Evolutionary conservation across 805 yeast species (phyloP).

Genomic region (Priceomyces fermenticarens): DNA sequence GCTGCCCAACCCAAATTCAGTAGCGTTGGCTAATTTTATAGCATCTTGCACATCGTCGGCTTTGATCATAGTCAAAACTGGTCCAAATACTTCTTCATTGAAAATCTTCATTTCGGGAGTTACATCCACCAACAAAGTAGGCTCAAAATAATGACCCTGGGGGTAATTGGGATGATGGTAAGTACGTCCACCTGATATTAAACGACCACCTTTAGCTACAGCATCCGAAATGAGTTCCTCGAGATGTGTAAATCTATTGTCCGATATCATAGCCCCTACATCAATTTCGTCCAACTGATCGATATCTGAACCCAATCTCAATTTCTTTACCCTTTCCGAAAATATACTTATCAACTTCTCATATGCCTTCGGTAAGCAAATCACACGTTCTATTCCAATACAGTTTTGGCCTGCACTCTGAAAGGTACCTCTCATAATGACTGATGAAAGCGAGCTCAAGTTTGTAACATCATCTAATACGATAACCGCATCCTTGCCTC

Average conservation of each 20-base stretch:
- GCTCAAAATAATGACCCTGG: conserved; percentile 89
- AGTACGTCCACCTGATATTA: conserved; percentile 78
- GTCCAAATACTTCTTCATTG: conserved; percentile 91
- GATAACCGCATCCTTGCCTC: conserved; percentile 92
- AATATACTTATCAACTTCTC: conserved; percentile 58
- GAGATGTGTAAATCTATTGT: conserved; percentile 64
- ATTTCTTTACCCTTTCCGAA: conserved; percentile 50
- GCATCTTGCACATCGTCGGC: conserved; percentile 70
- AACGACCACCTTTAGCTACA: conserved; percentile 73
- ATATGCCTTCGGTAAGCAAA: conserved; percentile 72
- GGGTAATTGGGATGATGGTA: conserved; percentile 89
- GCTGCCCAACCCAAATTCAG: conserved; percentile 88
- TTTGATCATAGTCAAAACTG: conserved; percentile 75
- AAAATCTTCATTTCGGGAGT: conserved; percentile 74
- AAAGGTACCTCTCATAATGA: conserved; percentile 90
- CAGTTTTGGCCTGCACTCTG: conserved; percentile 98
- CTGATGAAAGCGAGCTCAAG: conserved; percentile 54
- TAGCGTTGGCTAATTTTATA: conserved; percentile 71
- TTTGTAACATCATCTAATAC: conserved; percentile 78
- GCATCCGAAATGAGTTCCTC: conserved; percentile 72
- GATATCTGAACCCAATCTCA: conserved; percentile 86
- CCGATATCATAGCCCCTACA: conserved; percentile 93
- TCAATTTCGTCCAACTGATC: conserved; percentile 90
- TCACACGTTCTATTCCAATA: conserved; percentile 93
- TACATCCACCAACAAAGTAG: conserved; percentile 84